Base-by-base conservation (phyloP, 495 filamentous ascomycete species). In the Aspergillus sclerotioniger region DNA sequence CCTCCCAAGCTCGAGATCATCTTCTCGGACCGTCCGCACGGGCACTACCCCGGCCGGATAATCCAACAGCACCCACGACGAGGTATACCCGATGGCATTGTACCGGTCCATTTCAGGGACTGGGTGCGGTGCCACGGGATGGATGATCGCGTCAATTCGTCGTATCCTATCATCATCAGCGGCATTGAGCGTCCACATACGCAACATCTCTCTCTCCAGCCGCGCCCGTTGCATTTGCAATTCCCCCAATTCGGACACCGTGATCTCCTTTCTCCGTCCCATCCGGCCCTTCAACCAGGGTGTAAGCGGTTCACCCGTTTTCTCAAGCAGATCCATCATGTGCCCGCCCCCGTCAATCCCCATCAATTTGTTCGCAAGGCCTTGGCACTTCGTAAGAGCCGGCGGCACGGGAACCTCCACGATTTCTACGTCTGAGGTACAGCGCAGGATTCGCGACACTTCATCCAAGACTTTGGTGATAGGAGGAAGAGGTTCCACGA, bases 101-200 rank as follows among this genome's bases (percentile, higher is more conserved):
- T 83, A 89, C 3, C 77, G 65, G 67, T 89, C 86, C 47, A 86
- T 72, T n/a, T 77, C 71, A 0, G 86, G 84, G 0, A 86, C 85
- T 0, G 87, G 83, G 60, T 88, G 86, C 0, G 82, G 82, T 13
- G 83, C 82, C 6, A 84, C 57, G 7, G 83, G 83, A 16, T 70
- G 70, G 39, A 86, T 80, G 13, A 87, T 72, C 0, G 81, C 80
- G 67, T 87, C 84, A 8, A 86, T 65, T 0, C 59, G 67, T 21
- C 69, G 53, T 44, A 65, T 51, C 29, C 44, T 56, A 8, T 62
- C 54, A 20, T 13, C 15, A 63, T 75, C 62, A 21, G 45, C 63
- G 4, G 47, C 59, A 4, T 56, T 59, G 2, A 61, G 44, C 13
- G 64, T 74, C 84, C 84, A 89, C 53, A 87, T 76, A 57, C 77